Evolutionary conservation across 208 protist genomes (phyloP).

Genomic region (Crithidia brevicula): DNA sequence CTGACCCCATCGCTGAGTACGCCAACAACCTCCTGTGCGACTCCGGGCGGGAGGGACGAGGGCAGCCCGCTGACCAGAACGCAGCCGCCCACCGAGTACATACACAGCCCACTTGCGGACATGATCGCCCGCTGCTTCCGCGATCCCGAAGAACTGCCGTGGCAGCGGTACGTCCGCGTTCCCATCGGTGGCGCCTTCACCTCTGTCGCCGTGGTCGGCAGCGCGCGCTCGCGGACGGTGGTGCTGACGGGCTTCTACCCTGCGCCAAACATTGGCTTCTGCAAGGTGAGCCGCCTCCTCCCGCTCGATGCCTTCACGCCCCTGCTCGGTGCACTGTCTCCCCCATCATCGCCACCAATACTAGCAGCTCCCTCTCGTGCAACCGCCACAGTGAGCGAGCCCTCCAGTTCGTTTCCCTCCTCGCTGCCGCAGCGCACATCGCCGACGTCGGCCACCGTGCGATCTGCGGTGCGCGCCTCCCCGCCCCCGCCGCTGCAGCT

Average conservation of each 20-base stretch:
- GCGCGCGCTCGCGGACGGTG: conserved; percentile 33
- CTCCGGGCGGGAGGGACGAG: no score
- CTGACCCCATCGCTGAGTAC: no score
- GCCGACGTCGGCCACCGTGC: no score
- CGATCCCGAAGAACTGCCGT: conserved; percentile 31
- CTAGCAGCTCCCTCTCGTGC: neutral
- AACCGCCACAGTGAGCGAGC: neutral
- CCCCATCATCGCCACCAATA: neutral
- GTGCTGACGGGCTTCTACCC: conserved; percentile 56
- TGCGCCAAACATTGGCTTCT: conserved; percentile 48
- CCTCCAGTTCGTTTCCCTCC: no score
- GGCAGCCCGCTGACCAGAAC: neutral
- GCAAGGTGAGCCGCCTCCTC: conserved; percentile 44
- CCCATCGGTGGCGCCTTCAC: conserved; percentile 55
- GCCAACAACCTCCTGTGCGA: neutral
- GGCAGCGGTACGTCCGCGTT: conserved; percentile 50
- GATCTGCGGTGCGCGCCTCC: no score
- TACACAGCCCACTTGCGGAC: neutral
- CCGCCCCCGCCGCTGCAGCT: conserved; percentile 11
- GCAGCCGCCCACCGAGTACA: neutral
- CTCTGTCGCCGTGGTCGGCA: conserved; percentile 42
- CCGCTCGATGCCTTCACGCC: conserved; percentile 29
- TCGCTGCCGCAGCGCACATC: neutral
- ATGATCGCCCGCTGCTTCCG: conserved; percentile 34
- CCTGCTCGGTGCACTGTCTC: conserved; percentile 13